Evolutionary conservation across 768 basidiomycete species (phyloP).

Genomic region (Rhizopogon roseolus): DNA sequence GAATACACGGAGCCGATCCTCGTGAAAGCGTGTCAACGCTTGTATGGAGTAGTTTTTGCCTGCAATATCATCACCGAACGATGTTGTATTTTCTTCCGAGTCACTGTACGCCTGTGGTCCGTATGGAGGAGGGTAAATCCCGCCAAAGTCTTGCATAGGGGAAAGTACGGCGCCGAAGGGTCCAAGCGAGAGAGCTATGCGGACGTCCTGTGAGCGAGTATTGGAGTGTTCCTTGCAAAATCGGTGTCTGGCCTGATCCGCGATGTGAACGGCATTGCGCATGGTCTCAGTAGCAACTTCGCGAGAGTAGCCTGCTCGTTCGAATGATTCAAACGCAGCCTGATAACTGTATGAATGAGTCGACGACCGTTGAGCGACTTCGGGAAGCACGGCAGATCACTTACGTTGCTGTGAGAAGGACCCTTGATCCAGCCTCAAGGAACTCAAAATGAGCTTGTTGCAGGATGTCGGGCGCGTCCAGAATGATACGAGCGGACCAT

Average conservation of each 20-base stretch:
- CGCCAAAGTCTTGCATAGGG: slow-evolving; percentile 70
- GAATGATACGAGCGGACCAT: slow-evolving; percentile 67
- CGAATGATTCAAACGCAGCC: slow-evolving; percentile 51
- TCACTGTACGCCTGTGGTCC: slow-evolving; percentile 47
- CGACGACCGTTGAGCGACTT: background rate
- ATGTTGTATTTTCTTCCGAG: slow-evolving; percentile 34
- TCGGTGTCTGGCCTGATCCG: slow-evolving; percentile 38
- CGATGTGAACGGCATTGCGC: slow-evolving; percentile 48
- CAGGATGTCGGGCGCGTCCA: slow-evolving; percentile 48
- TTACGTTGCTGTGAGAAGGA: slow-evolving; percentile 70
- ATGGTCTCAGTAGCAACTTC: slow-evolving; percentile 43
- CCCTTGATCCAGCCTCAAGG: slow-evolving; percentile 56
- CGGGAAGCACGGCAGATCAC: background rate
- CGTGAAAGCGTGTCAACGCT: slow-evolving; percentile 58
- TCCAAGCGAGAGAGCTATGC: slow-evolving; percentile 67
- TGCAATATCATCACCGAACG: slow-evolving; percentile 32
- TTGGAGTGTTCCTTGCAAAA: slow-evolving; percentile 24
- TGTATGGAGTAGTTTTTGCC: slow-evolving; percentile 37
- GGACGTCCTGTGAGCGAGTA: slow-evolving; percentile 22
- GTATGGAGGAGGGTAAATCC: slow-evolving; percentile 71
- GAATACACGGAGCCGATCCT: slow-evolving; percentile 53
- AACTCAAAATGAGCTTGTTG: slow-evolving; percentile 59
- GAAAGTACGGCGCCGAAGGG: slow-evolving; percentile 65
- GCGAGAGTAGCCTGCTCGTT: slow-evolving; percentile 41
- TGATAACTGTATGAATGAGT: slow-evolving; percentile 49